Base-by-base conservation (phyloP, 2,329 filamentous ascomycete species). In the Xylariaceae sp. region DNA sequence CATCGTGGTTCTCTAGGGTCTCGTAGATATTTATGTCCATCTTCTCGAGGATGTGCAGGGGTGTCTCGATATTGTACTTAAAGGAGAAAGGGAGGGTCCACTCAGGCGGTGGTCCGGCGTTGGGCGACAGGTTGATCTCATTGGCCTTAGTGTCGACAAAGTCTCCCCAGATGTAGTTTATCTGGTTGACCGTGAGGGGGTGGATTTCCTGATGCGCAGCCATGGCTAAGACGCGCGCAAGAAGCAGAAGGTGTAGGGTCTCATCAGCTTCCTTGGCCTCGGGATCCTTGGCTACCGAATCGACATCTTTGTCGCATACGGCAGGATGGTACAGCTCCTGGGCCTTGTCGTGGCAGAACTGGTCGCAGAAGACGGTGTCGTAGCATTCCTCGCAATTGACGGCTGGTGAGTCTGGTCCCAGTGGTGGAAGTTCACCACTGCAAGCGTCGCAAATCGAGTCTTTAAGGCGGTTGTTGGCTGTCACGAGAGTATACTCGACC, bases 401-500 rank as follows among this genome's bases (percentile, higher is more conserved):
- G 13, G 78, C 81, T 57, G 70, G 74, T 53, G 69, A 77, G 7
- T 81, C 73, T 53, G 73, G 72, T 34, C 76, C 76, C 30, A 89
- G 75, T 0, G 81, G 80, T 0, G 89, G 89, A 4, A 95, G 80
- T 23, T 85, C 83, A 6, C 82, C 80, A 68, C 91, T 91, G 73
- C 93, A 97, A 11, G 92, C 92, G 73, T 97, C 93, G 74, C 93
- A 97, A 35, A 93, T 82, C 3, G 88, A 81, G 63, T 96, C 92
- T 71, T 95, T 91, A 10, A 94, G 82, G 35, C 91, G 86, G 71
- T 94, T 94, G 67, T 93, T 94, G 51, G 90, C 92, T 1, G 92
- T 96, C 47, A 99, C 78, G 6, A 96, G 82, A 7, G 92, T 94
- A 62, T 88, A 89, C 71, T 99, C 94, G 52, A 84, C 78, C 35